These are phyloP conservation scores for Podaxis pistillaris DNA, from an alignment of 768 basidiomycete genomes.

Conservation along the genomic window DNA sequence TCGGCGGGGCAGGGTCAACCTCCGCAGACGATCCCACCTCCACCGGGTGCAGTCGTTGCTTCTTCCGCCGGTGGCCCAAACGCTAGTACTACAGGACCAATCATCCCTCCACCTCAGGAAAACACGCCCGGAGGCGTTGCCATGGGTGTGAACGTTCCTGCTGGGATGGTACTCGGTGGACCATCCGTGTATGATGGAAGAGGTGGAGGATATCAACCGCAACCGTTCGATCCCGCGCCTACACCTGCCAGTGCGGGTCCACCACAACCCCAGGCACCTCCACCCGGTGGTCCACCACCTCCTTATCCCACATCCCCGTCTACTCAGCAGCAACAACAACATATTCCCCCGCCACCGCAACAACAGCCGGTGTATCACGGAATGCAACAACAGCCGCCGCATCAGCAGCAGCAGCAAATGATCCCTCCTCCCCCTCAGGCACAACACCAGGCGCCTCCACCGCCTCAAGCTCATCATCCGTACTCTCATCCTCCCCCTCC, in stretches of 20 bases:
- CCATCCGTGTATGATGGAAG: constrained; percentile 34
- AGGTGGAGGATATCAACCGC: constrained; percentile 26
- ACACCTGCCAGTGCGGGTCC: constrained; percentile 18
- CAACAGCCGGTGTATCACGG: constrained; percentile 15
- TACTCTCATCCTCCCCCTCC: constrained; percentile 19
- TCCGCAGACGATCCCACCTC: constrained; percentile 34
- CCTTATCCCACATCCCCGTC: constrained; percentile 12
- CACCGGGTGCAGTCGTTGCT: constrained; percentile 25
- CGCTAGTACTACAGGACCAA: not conserved
- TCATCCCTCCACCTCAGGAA: constrained; percentile 12
- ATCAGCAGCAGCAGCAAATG: constrained; percentile 21
- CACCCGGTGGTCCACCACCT: constrained; percentile 13
- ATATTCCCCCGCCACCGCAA: constrained; percentile 20
- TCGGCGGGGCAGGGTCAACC: constrained; percentile 9
- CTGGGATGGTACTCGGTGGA: constrained; percentile 22
- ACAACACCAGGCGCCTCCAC: constrained; percentile 23
- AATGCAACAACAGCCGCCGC: constrained; percentile 21
- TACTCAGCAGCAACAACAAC: constrained; percentile 15
- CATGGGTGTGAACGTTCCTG: constrained; percentile 20
- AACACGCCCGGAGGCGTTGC: constrained; percentile 14
- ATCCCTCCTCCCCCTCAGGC: constrained; percentile 18
- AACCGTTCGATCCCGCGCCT: constrained; percentile 18
- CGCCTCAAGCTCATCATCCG: constrained; percentile 23
- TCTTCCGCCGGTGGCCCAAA: constrained; percentile 15
- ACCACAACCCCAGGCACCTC: constrained; percentile 21